A percentile compares a stretch with the other conserved stretches of the same genome.
Conservation (phyloP, 257 asterid species). For the Petrea volubilis region DNA sequence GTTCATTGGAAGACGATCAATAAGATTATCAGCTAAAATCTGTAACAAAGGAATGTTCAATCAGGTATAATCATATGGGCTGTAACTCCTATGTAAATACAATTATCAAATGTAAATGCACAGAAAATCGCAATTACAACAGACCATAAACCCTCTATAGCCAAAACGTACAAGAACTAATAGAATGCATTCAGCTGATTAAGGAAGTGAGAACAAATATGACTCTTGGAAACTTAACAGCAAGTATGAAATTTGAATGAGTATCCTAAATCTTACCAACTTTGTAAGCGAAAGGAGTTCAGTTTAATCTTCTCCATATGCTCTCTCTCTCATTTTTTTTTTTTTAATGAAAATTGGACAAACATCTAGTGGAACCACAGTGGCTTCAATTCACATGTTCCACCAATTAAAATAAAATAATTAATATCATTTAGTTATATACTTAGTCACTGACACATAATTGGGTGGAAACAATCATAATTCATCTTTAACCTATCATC, state of each 20-base stretch:
- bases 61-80: not conserved
- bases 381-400: not conserved
- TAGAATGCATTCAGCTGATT: not conserved
- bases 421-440: not conserved
- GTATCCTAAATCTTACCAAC: not conserved
- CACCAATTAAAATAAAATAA: not conserved
- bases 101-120: not conserved
- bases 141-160: not conserved
- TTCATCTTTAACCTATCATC: not conserved
- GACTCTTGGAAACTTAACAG: not conserved
- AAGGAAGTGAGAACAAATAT: not conserved
- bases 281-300: not conserved
- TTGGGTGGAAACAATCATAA: not conserved
- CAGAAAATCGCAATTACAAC: not conserved
- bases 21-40: constrained; percentile 83
- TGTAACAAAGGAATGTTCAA: constrained; percentile 29
- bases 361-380: not conserved
- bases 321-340: too few species aligned
- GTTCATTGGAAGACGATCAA: constrained; percentile 80
- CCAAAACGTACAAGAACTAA: not conserved
- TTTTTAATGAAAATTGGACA: not conserved
- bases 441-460: not conserved
- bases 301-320: not conserved
- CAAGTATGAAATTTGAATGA: not conserved
- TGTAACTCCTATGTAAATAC: not conserved